A percentile compares a stretch with the other conserved stretches of the same genome.
phyloP scores from a whole-genome alignment of 2,329 filamentous ascomycete genomes.

The Neonectria magnoliae region DNA sequence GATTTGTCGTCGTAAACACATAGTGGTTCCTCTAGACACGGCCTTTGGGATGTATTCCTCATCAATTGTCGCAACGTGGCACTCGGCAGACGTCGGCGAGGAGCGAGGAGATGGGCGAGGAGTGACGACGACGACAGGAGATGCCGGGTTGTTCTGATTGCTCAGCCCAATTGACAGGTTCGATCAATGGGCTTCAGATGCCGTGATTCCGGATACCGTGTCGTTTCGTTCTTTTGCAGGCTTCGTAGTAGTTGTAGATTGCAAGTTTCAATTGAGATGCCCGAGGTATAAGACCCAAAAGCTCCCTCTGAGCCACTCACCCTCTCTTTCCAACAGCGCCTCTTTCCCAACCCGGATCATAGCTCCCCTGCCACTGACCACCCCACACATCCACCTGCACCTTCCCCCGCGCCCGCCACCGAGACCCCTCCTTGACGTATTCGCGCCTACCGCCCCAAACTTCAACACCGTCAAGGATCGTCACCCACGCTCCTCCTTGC shows the following conservation, averaged over 20 bases:
- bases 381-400: conserved; percentile 11
- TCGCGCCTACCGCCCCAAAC: conserved; percentile 2
- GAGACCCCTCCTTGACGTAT: conserved; percentile 7
- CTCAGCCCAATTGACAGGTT: background rate
- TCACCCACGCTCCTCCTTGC: background rate
- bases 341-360: background rate
- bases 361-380: conserved; percentile 22
- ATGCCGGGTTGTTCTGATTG: background rate
- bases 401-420: conserved; percentile 16
- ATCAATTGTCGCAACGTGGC: background rate
- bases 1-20: background rate
- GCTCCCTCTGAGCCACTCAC: background rate
- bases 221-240: background rate
- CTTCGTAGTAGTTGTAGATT: background rate
- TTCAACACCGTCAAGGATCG: conserved; percentile 11
- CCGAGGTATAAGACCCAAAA: background rate
- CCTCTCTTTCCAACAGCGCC: too few species aligned
- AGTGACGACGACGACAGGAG: background rate
- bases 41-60: background rate
- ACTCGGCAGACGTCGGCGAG: background rate
- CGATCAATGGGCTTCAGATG: background rate
- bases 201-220: background rate
- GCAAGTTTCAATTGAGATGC: background rate
- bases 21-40: background rate
- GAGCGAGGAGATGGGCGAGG: background rate